phyloP scores from a whole-genome alignment of 805 yeast genomes.

The Candida ipomoeae region DNA sequence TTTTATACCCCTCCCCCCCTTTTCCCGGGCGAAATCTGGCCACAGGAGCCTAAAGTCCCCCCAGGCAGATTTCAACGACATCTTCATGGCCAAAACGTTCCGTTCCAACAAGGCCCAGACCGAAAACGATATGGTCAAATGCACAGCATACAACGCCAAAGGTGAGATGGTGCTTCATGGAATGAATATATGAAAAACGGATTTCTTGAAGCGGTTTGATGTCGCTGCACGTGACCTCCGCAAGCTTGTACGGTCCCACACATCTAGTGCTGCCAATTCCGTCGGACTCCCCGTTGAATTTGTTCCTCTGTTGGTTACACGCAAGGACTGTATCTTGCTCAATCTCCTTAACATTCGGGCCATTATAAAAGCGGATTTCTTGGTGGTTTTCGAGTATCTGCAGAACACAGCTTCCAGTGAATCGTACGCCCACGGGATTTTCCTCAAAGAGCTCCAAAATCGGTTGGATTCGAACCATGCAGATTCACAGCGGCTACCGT shows the following conservation, averaged over 20 bases:
- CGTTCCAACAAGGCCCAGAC: conserved; percentile 16
- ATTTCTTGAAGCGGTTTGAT: conserved; percentile 42
- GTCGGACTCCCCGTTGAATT: conserved; percentile 38
- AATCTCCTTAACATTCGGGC: conserved; percentile 50
- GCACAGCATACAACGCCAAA: conserved; percentile 45
- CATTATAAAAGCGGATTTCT: conserved; percentile 47
- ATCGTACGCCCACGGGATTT: conserved; percentile 41
- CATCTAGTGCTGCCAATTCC: conserved; percentile 3
- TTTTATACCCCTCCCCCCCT: not conserved
- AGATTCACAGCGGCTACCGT: conserved; percentile 49
- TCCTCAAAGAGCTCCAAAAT: conserved; percentile 39
- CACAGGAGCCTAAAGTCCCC: not conserved
- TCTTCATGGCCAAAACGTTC: conserved; percentile 16
- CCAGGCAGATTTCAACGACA: conserved; percentile 11
- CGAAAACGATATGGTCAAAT: conserved; percentile 38
- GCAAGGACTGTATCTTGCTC: conserved; percentile 44
- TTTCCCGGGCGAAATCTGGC: not conserved
- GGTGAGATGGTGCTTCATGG: conserved; percentile 46
- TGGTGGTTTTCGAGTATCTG: conserved; percentile 42
- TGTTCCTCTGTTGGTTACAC: conserved; percentile 52
- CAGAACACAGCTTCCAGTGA: conserved; percentile 32
- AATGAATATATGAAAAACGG: conserved; percentile 40
- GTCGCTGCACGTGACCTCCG: conserved; percentile 57
- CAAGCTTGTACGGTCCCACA: conserved; percentile 37
- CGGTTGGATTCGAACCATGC: conserved; percentile 31